Base-by-base conservation (phyloP, 352 stramenopile genomes). In the Globisporangium perplexum region DNA sequence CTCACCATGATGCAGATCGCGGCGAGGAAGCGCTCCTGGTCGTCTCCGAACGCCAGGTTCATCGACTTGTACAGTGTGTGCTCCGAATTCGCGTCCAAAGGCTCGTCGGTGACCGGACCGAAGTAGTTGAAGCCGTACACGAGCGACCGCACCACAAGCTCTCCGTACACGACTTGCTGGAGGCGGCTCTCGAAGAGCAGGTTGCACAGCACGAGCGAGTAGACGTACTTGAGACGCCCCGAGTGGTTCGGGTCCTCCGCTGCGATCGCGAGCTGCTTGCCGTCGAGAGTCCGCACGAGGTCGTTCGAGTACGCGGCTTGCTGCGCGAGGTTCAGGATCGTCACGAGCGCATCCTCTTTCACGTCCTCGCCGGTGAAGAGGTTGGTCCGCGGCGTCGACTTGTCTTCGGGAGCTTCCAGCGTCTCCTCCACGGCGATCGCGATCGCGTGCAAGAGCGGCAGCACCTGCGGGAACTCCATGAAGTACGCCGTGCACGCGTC, bases 21-120 rank as follows among this genome's bases (percentile, higher is more conserved):
- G 3, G 77, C 68, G 10, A 93, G 47, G 44, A 90, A 90, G 0
- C 79, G 69, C 30, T 89, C 77, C 31, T 81, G 71, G 48, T 88
- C 80, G 42, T 88, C 75, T 0, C 71, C 62, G 46, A 73, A 84
- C 0, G 71, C 69, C 22, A 90, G 22, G 18, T 83, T 81, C 26
- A 68, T 28, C n/a, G 59, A 41, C 14, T 71, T 59, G 1, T 76
- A 75, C 23, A 53, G 43, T 0, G 38, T 15, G 36, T 60, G 55
- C 41, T 57, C 42, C 4, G 44, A 7, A 44, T 47, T 53, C 2
- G 26, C 30, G 3, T 18, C 20, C 10, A 2, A 3, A n/a, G 24
- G 33, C 20, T 60, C 55, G 7, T 66, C 60, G 1, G 31, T 43
- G 17, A 28, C 43, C 8, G 42, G 23, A 14, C 49, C 48, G 38